Evolutionary conservation across 495 filamentous ascomycete species (phyloP).

Genomic region (Penicillium daleae): DNA sequence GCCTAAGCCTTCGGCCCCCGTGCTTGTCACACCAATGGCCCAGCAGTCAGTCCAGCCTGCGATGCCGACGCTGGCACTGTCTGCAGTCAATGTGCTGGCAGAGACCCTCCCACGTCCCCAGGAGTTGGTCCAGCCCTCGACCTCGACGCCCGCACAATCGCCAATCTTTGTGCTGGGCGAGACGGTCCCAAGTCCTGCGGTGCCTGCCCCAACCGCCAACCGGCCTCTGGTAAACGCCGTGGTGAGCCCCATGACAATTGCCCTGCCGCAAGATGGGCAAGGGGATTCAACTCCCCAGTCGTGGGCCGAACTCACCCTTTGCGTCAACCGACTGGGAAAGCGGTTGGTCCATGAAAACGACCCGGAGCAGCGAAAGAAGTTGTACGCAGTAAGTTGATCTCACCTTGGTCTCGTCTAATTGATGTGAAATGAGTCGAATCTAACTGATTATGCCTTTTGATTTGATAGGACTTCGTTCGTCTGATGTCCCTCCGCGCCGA

Average conservation of each 20-base stretch:
- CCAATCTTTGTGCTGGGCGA: not conserved
- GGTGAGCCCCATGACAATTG: not conserved
- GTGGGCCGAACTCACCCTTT: not conserved
- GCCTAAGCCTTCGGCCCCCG: not conserved
- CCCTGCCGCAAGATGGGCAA: not conserved
- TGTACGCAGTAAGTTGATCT: constrained; percentile 13
- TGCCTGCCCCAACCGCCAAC: not conserved
- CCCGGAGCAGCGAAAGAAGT: constrained; percentile 2
- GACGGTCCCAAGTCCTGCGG: not conserved
- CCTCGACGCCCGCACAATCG: not conserved
- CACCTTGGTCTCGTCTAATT: not conserved
- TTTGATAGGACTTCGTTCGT: constrained; percentile 13
- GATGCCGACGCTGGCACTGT: not conserved
- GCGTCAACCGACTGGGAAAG: constrained; percentile 1
- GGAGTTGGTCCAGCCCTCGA: not conserved
- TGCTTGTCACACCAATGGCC: not conserved
- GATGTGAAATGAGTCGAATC: not conserved
- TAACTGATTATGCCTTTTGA: not conserved
- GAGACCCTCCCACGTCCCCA: not conserved
- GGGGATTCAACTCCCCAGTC: not conserved
- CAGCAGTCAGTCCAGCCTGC: not conserved
- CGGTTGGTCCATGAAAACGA: constrained; percentile 10
- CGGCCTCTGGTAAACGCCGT: not conserved
- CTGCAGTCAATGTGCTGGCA: not conserved
- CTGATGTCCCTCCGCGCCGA: constrained; percentile 3